Evolutionary conservation across 768 basidiomycete genomes (phyloP).

Genomic region (Suillus tomentosus): DNA sequence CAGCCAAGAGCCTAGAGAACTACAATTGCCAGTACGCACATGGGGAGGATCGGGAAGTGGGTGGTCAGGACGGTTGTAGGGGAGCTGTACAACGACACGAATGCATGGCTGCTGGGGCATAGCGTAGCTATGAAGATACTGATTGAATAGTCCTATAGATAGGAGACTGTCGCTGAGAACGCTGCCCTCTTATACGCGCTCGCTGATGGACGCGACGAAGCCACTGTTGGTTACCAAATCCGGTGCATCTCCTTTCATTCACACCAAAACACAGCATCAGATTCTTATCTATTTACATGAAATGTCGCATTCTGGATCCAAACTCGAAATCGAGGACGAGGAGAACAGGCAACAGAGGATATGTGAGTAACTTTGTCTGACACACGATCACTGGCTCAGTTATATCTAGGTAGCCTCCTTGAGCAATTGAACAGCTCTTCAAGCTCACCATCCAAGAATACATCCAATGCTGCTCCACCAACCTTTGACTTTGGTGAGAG

Average conservation of each 20-base stretch:
- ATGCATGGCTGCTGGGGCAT: slow-evolving; percentile 40
- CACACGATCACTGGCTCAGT: slow-evolving; percentile 1
- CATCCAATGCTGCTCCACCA: slow-evolving; percentile 8
- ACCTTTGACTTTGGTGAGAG: slow-evolving; percentile 42
- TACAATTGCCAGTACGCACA: slow-evolving; percentile 44
- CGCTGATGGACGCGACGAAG: slow-evolving; percentile 10
- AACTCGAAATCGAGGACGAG: slow-evolving; percentile 51
- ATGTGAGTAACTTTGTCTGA: slow-evolving; percentile 33
- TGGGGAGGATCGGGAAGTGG: slow-evolving; percentile 65
- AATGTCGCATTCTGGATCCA: slow-evolving; percentile 16
- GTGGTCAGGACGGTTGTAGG: slow-evolving; percentile 76
- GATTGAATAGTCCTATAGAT: too few species aligned
- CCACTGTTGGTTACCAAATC: slow-evolving; percentile 5
- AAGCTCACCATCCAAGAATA: slow-evolving; percentile 18
- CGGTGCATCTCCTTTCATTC: slow-evolving; percentile 7
- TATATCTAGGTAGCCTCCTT: slow-evolving; percentile 40
- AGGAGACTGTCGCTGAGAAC: not conserved
- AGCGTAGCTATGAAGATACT: not conserved
- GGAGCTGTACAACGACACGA: slow-evolving; percentile 78
- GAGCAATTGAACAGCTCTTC: slow-evolving; percentile 38
- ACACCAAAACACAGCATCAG: slow-evolving; percentile 7
- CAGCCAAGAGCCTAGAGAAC: slow-evolving; percentile 7
- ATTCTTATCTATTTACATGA: not conserved
- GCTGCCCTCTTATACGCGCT: not conserved
- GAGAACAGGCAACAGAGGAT: slow-evolving; percentile 45